Evolutionary conservation across 1,139 yeast species (phyloP).

Genomic region (Kluyveromyces sp.): DNA sequence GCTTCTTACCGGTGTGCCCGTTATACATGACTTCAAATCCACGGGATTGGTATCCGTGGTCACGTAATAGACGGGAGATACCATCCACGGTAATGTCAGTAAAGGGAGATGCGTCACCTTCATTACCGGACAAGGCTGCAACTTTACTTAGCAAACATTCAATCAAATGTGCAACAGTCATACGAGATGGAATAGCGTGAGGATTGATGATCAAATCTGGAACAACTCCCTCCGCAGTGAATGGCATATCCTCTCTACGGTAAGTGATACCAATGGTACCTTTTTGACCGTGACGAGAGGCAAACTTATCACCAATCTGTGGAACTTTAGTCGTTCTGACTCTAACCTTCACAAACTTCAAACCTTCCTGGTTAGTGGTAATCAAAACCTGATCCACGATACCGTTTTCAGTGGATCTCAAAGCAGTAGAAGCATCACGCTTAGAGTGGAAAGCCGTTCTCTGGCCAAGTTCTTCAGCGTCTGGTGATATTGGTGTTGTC

Average conservation of each 20-base stretch:
- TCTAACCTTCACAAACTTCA: slow-evolving; percentile 93
- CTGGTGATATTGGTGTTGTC: slow-evolving; percentile 97
- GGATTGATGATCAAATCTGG: slow-evolving; percentile 98
- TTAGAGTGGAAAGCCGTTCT: slow-evolving; percentile 96
- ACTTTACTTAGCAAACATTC: slow-evolving; percentile 96
- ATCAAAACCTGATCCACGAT: slow-evolving; percentile 95
- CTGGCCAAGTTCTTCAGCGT: slow-evolving; percentile 96
- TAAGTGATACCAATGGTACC: slow-evolving; percentile 99
- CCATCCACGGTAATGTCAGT: slow-evolving; percentile 98
- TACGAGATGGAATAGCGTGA: slow-evolving; percentile 99
- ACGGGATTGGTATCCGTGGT: slow-evolving; percentile 95
- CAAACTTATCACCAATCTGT: slow-evolving; percentile 98
- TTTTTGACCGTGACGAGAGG: slow-evolving; percentile 99
- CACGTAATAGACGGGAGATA: slow-evolving; percentile 81
- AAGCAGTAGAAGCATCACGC: slow-evolving; percentile 97
- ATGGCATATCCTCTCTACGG: slow-evolving; percentile 98
- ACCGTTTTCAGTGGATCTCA: slow-evolving; percentile 95
- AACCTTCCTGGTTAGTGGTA: slow-evolving; percentile 96
- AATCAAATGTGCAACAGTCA: slow-evolving; percentile 99
- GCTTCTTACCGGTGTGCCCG: slow-evolving; percentile 96
- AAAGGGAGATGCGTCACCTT: slow-evolving; percentile 98
- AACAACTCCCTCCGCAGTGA: slow-evolving; percentile 90
- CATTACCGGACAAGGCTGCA: slow-evolving; percentile 88
- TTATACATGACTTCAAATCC: slow-evolving; percentile 98
- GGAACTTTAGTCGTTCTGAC: slow-evolving; percentile 98